These are phyloP conservation scores for Pythium biforme DNA, from an alignment of 352 stramenopile genomes.

Conservation along the genomic window DNA sequence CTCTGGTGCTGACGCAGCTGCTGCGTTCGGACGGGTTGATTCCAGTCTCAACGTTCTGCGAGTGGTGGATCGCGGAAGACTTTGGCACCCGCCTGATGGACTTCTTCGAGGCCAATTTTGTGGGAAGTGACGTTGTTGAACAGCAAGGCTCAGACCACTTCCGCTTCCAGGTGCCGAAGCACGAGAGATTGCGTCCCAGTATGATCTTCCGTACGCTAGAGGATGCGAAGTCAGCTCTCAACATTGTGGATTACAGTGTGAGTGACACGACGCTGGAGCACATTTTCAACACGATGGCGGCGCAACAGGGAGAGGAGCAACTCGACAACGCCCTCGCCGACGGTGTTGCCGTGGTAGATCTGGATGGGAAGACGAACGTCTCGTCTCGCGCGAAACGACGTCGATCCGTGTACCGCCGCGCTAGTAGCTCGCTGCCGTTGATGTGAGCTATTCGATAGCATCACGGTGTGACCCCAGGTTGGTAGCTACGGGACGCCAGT, in stretches of 20 bases:
- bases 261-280: slow-evolving; percentile 90
- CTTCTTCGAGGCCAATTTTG: neutral
- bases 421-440: neutral
- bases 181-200: slow-evolving; percentile 34
- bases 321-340: neutral
- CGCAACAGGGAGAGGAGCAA: slow-evolving; percentile 4
- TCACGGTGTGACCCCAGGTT: neutral
- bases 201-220: slow-evolving; percentile 74
- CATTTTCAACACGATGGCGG: slow-evolving; percentile 75
- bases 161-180: slow-evolving; percentile 54
- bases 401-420: neutral
- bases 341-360: neutral
- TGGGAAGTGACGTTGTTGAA: neutral
- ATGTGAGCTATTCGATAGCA: neutral
- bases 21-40: slow-evolving; percentile 31
- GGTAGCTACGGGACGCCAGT: no score
- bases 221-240: slow-evolving; percentile 37
- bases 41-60: slow-evolving; percentile 36
- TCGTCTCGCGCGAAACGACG: neutral
- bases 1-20: neutral
- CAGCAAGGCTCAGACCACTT: slow-evolving; percentile 31
- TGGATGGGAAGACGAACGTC: slow-evolving; percentile 4
- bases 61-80: slow-evolving; percentile 59
- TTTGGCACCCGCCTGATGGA: slow-evolving; percentile 27
- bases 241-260: slow-evolving; percentile 84